Evolutionary conservation across 1,284 basidiomycete genomes (phyloP).

Genomic region (Sparassis latifolia): DNA sequence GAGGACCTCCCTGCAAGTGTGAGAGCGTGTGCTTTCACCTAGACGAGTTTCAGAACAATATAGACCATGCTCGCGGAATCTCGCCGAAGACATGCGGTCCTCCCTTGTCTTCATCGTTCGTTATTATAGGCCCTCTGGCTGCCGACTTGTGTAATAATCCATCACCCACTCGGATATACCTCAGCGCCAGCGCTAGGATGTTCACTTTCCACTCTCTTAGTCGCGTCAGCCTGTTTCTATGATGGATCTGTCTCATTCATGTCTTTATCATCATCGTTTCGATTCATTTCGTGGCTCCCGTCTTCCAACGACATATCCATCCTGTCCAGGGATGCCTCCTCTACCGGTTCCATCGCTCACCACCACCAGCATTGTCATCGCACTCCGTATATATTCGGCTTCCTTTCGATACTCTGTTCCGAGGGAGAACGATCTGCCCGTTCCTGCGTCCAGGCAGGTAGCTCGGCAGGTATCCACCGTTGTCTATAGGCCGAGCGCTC

Average conservation of each 20-base stretch:
- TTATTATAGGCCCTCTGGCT: constrained; percentile 22
- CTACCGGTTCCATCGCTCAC: constrained; percentile 10
- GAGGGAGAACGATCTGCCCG: constrained; percentile 9
- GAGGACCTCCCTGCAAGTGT: constrained; percentile 24
- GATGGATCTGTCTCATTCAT: constrained; percentile 15
- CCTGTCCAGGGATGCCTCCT: constrained; percentile 34
- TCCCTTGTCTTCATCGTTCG: constrained; percentile 13
- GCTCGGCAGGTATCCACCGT: constrained; percentile 11
- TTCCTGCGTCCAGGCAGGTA: constrained; percentile 7
- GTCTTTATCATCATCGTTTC: constrained; percentile 18
- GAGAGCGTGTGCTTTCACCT: constrained; percentile 15
- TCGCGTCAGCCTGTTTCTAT: constrained; percentile 21
- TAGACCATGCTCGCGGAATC: constrained; percentile 22
- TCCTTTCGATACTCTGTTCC: constrained; percentile 14
- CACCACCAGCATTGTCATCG: constrained; percentile 22
- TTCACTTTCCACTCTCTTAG: constrained; percentile 24
- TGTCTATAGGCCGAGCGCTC: constrained; percentile 12
- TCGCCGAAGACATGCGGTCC: constrained; percentile 10
- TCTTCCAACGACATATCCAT: constrained; percentile 55
- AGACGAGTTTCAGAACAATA: constrained; percentile 22
- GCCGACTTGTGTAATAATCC: constrained; percentile 21
- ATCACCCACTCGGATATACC: constrained; percentile 19
- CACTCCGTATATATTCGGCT: constrained; percentile 28
- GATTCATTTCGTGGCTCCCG: constrained; percentile 23
- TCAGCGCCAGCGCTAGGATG: constrained; percentile 25